A percentile compares a stretch with the other conserved stretches of the same genome.
Conservation (phyloP, 768 basidiomycete species). For the Panaeolus cyanescens region DNA sequence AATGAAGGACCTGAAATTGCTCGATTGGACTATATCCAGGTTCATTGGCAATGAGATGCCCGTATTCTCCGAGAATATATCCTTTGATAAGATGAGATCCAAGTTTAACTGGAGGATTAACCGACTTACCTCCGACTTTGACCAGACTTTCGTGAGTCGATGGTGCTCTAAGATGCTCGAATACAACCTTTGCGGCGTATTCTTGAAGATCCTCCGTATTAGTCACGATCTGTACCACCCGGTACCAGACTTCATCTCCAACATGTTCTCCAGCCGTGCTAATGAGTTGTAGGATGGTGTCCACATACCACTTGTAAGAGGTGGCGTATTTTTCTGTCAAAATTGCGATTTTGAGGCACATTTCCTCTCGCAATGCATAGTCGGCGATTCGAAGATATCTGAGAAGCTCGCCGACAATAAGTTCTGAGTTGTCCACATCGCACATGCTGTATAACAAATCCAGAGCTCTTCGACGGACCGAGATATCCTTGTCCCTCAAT, state of each 20-base stretch:
- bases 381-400: constrained; percentile 96
- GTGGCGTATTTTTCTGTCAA: constrained; percentile 98
- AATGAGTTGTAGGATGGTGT: constrained; percentile 95
- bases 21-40: constrained; percentile 90
- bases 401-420: constrained; percentile 93
- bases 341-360: constrained; percentile 98
- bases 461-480: constrained; percentile 89
- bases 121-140: constrained; percentile 83
- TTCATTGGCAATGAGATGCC: constrained; percentile 96
- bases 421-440: constrained; percentile 93
- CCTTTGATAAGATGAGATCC: constrained; percentile 48
- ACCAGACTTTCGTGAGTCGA: constrained; percentile 91
- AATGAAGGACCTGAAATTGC: constrained; percentile 90
- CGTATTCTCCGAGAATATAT: constrained; percentile 97
- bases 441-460: constrained; percentile 99
- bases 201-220: constrained; percentile 98
- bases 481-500: constrained; percentile 96
- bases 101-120: not conserved
- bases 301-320: constrained; percentile 99
- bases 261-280: constrained; percentile 98
- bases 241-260: constrained; percentile 99
- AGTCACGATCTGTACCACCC: constrained; percentile 97
- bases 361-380: constrained; percentile 94
- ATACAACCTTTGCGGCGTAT: constrained; percentile 92
- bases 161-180: constrained; percentile 84